These are phyloP conservation scores for Grosmannia serpens DNA, from an alignment of 2,329 filamentous ascomycete genomes.

Conservation along the genomic window DNA sequence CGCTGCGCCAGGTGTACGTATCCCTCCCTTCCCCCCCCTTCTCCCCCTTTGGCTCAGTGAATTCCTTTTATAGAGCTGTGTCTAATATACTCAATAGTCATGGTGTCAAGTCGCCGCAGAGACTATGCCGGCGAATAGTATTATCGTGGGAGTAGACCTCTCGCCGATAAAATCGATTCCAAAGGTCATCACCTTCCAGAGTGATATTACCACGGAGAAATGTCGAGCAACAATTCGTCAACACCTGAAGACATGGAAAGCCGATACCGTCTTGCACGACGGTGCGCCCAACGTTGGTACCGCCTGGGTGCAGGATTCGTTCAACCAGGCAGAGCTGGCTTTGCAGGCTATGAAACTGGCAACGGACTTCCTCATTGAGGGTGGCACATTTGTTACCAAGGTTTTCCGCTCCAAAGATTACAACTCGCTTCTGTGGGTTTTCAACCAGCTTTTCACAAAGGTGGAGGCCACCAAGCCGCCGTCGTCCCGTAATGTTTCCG, in stretches of 20 bases:
- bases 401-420: conserved; percentile 97
- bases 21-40: not conserved
- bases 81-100: conserved; percentile 41
- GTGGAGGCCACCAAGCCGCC: conserved; percentile 97
- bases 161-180: conserved; percentile 93
- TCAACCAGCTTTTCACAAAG: conserved; percentile 90
- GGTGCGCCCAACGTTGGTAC: conserved; percentile 97
- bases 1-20: conserved; percentile 76
- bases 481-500: conserved; percentile 88
- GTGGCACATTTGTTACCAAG: conserved; percentile 92
- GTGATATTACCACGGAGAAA: conserved; percentile 96
- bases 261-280: conserved; percentile 90
- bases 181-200: conserved; percentile 87
- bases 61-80: not conserved
- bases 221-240: conserved; percentile 80
- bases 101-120: conserved; percentile 97
- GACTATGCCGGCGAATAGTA: conserved; percentile 78
- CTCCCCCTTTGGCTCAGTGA: not conserved
- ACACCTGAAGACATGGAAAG: conserved; percentile 93
- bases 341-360: conserved; percentile 86
- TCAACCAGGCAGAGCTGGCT: conserved; percentile 89
- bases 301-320: conserved; percentile 96
- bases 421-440: conserved; percentile 90
- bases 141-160: conserved; percentile 92
- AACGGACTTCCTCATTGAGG: conserved; percentile 81